Evolutionary conservation across 164 flowering plant species (phyloP), one percentile per base, ranked within the genome.

Genomic region (Brasenia schreberi): DNA sequence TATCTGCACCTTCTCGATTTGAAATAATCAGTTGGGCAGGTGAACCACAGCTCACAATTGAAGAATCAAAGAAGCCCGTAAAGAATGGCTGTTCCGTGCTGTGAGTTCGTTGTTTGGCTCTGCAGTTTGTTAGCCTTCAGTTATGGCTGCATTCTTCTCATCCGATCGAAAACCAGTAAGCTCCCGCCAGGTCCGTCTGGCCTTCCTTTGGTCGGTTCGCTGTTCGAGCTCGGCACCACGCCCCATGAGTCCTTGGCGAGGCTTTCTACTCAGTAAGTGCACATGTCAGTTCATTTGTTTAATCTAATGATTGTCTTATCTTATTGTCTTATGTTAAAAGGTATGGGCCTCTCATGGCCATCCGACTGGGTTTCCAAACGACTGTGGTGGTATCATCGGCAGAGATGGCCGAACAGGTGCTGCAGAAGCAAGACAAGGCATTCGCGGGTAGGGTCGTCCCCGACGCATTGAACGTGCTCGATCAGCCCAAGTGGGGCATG

Each of bases 341-440:
- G 18, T 67, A 80, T 58, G 79, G 81, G 17, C 81, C 83, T 1
- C 11, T 78, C 0, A 74, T 76, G 74, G 64, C 64, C 33, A 64
- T 80, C 1, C 60, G 69, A 5, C 68, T 80, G 0, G 79, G 81
- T 18, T 43, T 59, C n/a, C 52, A 65, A 6, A 73, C 75, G 39
- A 70, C 72, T 0, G 66, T 80, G 0, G 73, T 78, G 19, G 63
- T 73, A 2, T 77, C 83, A 6, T 73, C 77, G 1, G 19, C 78
- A 0, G n/a, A 39, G 19, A 49, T 66, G 59, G 80, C 78, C 42
- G 71, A 65, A 64, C 69, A 78, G 60, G 68, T 77, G 39, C 75
- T 78, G 27, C 80, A 71, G 27, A 69, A 43, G 19, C 23, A 74
- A 12, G 77, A 74, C 42, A 65, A 53, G 1, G 45, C 67, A 19